phyloP scores from a whole-genome alignment of 768 basidiomycete species.

The Auricularia cornea region DNA sequence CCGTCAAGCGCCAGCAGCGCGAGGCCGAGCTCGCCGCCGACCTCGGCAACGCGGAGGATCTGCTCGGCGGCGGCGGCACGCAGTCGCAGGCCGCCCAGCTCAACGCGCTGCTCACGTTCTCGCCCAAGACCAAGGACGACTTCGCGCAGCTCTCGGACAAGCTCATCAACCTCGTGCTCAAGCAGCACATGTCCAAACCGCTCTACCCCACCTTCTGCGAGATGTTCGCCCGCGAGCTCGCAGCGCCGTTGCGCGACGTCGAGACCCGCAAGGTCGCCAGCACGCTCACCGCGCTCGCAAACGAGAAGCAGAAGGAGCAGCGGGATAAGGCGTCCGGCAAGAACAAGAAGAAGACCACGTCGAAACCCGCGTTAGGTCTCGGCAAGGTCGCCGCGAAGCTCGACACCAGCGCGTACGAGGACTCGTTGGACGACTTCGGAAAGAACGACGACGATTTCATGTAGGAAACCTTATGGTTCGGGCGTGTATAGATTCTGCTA shows the following conservation, averaged over 20 bases:
- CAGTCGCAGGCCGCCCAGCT: slow-evolving; percentile 39
- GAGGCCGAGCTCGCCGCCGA: slow-evolving; percentile 83
- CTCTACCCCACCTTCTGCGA: slow-evolving; percentile 80
- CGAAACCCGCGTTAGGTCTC: slow-evolving; percentile 71
- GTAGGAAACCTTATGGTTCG: slow-evolving; percentile 37
- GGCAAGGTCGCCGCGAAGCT: slow-evolving; percentile 60
- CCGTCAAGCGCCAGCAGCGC: slow-evolving; percentile 58
- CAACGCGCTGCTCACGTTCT: slow-evolving; percentile 61
- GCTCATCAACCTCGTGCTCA: slow-evolving; percentile 68
- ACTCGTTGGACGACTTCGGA: slow-evolving; percentile 84
- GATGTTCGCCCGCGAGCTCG: slow-evolving; percentile 68
- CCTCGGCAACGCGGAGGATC: slow-evolving; percentile 70
- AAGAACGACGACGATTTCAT: slow-evolving; percentile 77
- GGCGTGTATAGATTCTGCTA: too few relatives aligned
- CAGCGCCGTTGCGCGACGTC: slow-evolving; percentile 73
- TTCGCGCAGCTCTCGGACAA: slow-evolving; percentile 65
- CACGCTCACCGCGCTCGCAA: slow-evolving; percentile 76
- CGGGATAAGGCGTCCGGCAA: slow-evolving; percentile 81
- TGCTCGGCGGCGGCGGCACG: slow-evolving; percentile 52
- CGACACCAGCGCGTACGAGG: slow-evolving; percentile 78
- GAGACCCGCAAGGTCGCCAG: slow-evolving; percentile 88
- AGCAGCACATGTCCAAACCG: slow-evolving; percentile 73
- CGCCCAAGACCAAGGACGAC: slow-evolving; percentile 86
- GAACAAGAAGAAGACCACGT: slow-evolving; percentile 68
- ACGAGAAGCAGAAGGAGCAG: slow-evolving; percentile 91